Percentiles rank a stretch among this genome's conserved stretches.
phyloP scores from a whole-genome alignment of 495 filamentous ascomycete species.

The Filosporella fistucella region DNA sequence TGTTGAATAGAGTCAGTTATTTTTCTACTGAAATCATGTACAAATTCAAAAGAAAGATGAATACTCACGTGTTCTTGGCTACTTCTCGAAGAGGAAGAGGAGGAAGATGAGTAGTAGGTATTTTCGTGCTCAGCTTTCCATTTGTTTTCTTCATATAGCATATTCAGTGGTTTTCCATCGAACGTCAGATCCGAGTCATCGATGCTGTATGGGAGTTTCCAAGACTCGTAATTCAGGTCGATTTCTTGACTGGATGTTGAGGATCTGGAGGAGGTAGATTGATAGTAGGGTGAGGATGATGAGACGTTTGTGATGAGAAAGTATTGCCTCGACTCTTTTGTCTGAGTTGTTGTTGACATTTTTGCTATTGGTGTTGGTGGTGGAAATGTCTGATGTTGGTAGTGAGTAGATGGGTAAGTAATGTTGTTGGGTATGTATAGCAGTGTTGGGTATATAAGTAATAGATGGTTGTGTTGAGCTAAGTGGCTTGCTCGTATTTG shows the following conservation, averaged over 20 bases:
- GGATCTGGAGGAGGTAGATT: not conserved
- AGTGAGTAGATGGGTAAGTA: too few species aligned
- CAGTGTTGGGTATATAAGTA: too few species aligned
- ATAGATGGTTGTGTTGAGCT: too few species aligned
- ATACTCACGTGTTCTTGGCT: conserved; percentile 3
- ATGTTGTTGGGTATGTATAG: too few species aligned
- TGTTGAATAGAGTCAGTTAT: not conserved
- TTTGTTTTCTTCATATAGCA: conserved; percentile 51
- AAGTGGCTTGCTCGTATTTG: too few species aligned
- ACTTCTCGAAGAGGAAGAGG: not conserved
- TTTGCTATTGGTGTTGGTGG: too few species aligned
- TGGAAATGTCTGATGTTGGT: too few species aligned
- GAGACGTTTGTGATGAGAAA: conserved; percentile 20
- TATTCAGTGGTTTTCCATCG: conserved; percentile 48
- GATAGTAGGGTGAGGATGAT: not conserved
- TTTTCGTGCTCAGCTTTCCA: conserved; percentile 18
- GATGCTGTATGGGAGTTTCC: conserved; percentile 48
- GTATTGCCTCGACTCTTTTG: conserved; percentile 11
- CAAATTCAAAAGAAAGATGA: not conserved
- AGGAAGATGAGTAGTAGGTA: too few species aligned
- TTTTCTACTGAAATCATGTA: not conserved
- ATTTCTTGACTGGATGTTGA: conserved; percentile 4
- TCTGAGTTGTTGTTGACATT: too few species aligned
- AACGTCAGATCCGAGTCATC: conserved; percentile 55
- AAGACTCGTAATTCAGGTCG: conserved; percentile 22